Base-by-base conservation (phyloP, 75 land plant genomes). In the Chamaecyparis obtusa region DNA sequence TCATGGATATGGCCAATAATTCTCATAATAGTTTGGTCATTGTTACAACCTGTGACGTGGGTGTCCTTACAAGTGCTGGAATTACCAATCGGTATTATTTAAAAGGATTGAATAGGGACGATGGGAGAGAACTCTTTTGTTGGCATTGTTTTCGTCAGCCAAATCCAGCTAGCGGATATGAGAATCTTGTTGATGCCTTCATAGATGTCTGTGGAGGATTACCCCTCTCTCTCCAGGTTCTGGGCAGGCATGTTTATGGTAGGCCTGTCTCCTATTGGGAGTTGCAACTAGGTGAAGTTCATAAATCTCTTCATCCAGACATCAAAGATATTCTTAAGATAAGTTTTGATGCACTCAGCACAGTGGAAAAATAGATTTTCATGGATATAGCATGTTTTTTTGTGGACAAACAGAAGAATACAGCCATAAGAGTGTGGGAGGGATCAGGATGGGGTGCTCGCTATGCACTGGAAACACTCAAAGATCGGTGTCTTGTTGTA, bases 81-180 rank as follows among this genome's bases (percentile, higher is more conserved):
- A 56, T 56, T 56, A 56, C 21, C 60, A 56, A 15, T 16, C 19
- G 60, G 3, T 56, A 56, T 56, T 16, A 56, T 56, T 56, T 56
- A 17, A 56, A 56, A 17, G 60, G 60, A 56, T 16, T 56, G 60
- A 17, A 56, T 56, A 56, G 19, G 17, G 51, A 56, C 5, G 60
- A 56, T 56, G 60, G 60, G 17, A 39, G 44, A 8, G 82, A 79
- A 11, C 82, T 79, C 82, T 79, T 79, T 79, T 79, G 82, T 36
- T 79, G 27, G n/a, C 44, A 39, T 79, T 43, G 48, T 2, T 79
- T 79, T 16, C 9, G 27, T 41, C 48, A 79, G 5, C 82, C 82
- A 0, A 5, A 21, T 41, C 82, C 82, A 19, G 10, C 36, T 2
- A 35, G 39, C 17, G 44, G 43, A 39, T 79, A 33, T 79, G 43